A percentile compares a stretch with the other conserved stretches of the same genome.
Conservation (phyloP, 495 filamentous ascomycete species). For the Endocarpon pusillum region DNA sequence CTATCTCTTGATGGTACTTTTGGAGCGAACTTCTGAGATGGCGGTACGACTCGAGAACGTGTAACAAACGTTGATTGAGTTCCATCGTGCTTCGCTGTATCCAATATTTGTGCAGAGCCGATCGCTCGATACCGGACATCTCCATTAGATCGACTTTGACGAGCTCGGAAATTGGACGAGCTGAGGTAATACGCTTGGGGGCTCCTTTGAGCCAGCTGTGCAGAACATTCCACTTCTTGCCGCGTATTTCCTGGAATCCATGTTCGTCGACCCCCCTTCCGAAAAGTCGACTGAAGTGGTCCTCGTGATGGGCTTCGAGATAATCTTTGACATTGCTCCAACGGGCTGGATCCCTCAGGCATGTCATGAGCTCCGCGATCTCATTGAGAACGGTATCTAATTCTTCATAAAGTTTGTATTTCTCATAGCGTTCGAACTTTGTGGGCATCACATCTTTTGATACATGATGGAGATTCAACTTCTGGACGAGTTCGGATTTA, state of each 20-base stretch:
- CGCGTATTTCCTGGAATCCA: constrained; percentile 9
- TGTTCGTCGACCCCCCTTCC: constrained; percentile 12
- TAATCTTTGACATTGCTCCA: constrained; percentile 9
- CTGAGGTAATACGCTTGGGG: constrained; percentile 5
- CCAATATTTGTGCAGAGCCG: constrained; percentile 26
- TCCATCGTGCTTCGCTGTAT: constrained; percentile 19
- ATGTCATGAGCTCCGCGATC: neutral
- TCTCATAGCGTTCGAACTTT: constrained; percentile 7
- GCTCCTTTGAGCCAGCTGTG: constrained; percentile 15
- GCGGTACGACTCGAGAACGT: constrained; percentile 21
- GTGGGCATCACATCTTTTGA: constrained; percentile 7
- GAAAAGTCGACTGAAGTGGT: constrained; percentile 15
- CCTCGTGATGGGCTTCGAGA: constrained; percentile 6
- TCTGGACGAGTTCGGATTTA: constrained; percentile 30
- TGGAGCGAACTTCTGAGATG: neutral
- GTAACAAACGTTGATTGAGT: constrained; percentile 12
- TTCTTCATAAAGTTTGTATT: constrained; percentile 3
- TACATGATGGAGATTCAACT: constrained; percentile 9
- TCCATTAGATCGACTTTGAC: constrained; percentile 5
- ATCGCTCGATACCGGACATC: constrained; percentile 15
- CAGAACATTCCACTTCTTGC: constrained; percentile 13
- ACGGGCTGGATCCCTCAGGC: neutral
- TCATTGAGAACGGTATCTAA: neutral
- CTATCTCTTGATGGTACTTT: constrained; percentile 17
- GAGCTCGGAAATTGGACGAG: constrained; percentile 7